Evolutionary conservation across 2,329 filamentous ascomycete species (phyloP).

Genomic region (Trichoderma simmonsii): DNA sequence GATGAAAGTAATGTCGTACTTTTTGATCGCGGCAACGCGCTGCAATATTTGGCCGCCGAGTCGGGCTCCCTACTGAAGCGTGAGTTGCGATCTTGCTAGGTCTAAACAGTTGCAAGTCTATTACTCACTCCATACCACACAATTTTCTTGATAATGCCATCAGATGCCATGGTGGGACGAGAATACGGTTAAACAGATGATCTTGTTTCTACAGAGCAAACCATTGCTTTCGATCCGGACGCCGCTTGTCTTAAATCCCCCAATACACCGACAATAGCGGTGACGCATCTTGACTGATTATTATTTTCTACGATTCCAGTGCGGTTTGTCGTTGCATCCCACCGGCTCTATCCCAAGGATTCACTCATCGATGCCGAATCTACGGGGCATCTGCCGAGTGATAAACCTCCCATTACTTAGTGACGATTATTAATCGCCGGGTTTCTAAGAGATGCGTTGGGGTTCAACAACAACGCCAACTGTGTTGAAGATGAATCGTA

Average conservation of each 20-base stretch:
- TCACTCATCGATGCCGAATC: not conserved
- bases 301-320: not conserved
- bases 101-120: not conserved
- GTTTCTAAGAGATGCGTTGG: not conserved
- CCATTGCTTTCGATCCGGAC: not conserved
- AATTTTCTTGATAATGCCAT: not conserved
- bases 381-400: not conserved
- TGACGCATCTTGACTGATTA: not conserved
- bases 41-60: not conserved
- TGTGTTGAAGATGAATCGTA: not conserved
- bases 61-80: not conserved
- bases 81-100: not conserved
- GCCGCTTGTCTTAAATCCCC: not conserved
- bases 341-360: not conserved
- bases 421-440: not conserved
- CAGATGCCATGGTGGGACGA: not conserved
- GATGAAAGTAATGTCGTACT: conserved; percentile 7
- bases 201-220: not conserved
- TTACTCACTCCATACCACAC: conserved; percentile 12
- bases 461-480: not conserved
- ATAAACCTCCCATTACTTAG: not conserved
- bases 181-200: not conserved
- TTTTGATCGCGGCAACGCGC: not conserved
- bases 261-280: not conserved
- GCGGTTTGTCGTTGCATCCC: not conserved